Conservation (phyloP, 2,329 filamentous ascomycete species). For the Niveomyces coronatus region DNA sequence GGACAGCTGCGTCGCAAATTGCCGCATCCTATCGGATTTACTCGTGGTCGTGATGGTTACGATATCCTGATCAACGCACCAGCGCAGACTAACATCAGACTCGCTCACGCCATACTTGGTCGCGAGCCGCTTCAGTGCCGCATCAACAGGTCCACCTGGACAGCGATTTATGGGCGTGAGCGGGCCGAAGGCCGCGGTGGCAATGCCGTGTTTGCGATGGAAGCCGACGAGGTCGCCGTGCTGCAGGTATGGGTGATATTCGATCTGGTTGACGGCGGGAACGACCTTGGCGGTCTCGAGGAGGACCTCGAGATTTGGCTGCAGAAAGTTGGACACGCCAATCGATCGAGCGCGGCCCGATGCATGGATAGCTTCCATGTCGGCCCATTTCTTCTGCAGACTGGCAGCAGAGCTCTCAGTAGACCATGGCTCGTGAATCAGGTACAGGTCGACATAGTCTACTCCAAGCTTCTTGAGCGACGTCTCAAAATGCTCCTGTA, state of each 20-base stretch:
- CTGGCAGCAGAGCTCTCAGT: conserved; percentile 33
- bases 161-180: conserved; percentile 40
- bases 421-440: conserved; percentile 50
- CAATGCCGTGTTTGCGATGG: conserved; percentile 46
- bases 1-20: conserved; percentile 40
- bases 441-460: conserved; percentile 63
- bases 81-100: conserved; percentile 48
- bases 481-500: conserved; percentile 41
- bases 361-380: conserved; percentile 55
- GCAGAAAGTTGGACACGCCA: conserved; percentile 66
- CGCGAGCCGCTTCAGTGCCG: conserved; percentile 38
- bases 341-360: conserved; percentile 58
- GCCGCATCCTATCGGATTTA: conserved; percentile 45
- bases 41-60: conserved; percentile 50
- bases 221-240: conserved; percentile 49
- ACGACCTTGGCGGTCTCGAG: conserved; percentile 48
- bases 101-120: conserved; percentile 47
- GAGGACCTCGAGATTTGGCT: conserved; percentile 43
- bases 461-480: conserved; percentile 56
- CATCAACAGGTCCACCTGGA: conserved; percentile 42
- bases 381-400: conserved; percentile 50
- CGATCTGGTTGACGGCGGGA: conserved; percentile 71
- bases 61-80: conserved; percentile 49
- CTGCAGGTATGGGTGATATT: conserved; percentile 68
- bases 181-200: conserved; percentile 44